Conservation (phyloP, 2,329 filamentous ascomycete species). For the Penicillium sumatraense region DNA sequence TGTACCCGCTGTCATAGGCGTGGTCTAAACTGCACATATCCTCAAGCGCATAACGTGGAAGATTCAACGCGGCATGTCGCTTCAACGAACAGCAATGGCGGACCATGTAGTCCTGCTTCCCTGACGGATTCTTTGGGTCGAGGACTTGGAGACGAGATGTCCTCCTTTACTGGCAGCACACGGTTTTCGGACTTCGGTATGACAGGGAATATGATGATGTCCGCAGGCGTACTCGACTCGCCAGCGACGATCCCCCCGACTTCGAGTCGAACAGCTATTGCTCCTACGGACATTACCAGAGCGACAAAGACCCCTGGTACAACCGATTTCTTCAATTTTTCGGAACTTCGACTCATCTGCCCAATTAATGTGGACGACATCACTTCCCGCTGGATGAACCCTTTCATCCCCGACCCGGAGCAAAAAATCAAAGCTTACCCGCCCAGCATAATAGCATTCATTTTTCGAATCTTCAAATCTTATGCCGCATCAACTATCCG, state of each 20-base stretch:
- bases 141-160: background rate
- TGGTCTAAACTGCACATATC: conserved; percentile 12
- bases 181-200: background rate
- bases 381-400: conserved; percentile 55
- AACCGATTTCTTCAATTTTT: conserved; percentile 36
- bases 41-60: background rate
- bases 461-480: conserved; percentile 50
- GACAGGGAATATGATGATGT: background rate
- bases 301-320: background rate
- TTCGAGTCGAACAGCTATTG: background rate
- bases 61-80: background rate
- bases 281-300: background rate
- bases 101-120: background rate
- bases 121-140: background rate
- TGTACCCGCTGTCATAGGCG: conserved; percentile 18
- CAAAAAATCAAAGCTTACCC: conserved; percentile 52
- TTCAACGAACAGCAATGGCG: background rate
- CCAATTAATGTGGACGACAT: conserved; percentile 55
- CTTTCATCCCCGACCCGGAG: conserved; percentile 51
- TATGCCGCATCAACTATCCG: conserved; percentile 46
- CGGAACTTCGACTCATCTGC: conserved; percentile 43
- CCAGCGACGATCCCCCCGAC: background rate
- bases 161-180: background rate
- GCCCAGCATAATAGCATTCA: conserved; percentile 42
- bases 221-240: background rate